A percentile compares a stretch with the other conserved stretches of the same genome.
Conservation (phyloP, 106 monocot genomes). For the Narthecium ossifragum region DNA sequence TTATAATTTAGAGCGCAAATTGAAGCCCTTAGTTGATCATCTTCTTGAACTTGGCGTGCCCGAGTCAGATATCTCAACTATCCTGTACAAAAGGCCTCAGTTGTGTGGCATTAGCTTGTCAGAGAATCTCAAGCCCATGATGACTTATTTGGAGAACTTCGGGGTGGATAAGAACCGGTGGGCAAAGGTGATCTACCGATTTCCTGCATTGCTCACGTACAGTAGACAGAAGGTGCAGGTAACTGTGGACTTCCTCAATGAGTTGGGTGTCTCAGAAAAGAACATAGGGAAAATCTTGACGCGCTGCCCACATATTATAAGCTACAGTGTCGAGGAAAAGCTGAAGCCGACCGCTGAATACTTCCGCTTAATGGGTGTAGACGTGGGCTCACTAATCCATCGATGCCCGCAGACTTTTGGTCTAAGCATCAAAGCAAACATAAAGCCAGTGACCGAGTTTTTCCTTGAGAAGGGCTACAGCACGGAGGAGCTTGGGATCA, state of each 20-base stretch:
- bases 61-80: constrained; percentile 52
- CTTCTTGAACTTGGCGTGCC: constrained; percentile 78
- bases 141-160: constrained; percentile 68
- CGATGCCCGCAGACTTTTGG: constrained; percentile 90
- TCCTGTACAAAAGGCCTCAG: constrained; percentile 82
- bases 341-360: constrained; percentile 72
- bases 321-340: constrained; percentile 81
- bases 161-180: constrained; percentile 79
- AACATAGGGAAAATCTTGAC: constrained; percentile 91
- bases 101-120: constrained; percentile 90
- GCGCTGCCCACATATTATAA: constrained; percentile 83
- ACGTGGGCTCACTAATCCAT: constrained; percentile 54
- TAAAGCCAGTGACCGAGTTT: constrained; percentile 92
- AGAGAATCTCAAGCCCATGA: constrained; percentile 85
- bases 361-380: constrained; percentile 59
- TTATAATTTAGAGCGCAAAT: constrained; percentile 88
- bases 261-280: constrained; percentile 67
- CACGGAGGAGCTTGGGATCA: constrained; percentile 50
- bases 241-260: constrained; percentile 50
- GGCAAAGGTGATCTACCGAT: constrained; percentile 83
- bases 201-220: constrained; percentile 90
- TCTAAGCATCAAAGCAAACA: constrained; percentile 65
- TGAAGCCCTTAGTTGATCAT: constrained; percentile 74
- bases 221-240: constrained; percentile 76
- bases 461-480: constrained; percentile 70